These are phyloP conservation scores for Fusarium graminum DNA, from an alignment of 2,329 filamentous ascomycete species.

Conservation along the genomic window DNA sequence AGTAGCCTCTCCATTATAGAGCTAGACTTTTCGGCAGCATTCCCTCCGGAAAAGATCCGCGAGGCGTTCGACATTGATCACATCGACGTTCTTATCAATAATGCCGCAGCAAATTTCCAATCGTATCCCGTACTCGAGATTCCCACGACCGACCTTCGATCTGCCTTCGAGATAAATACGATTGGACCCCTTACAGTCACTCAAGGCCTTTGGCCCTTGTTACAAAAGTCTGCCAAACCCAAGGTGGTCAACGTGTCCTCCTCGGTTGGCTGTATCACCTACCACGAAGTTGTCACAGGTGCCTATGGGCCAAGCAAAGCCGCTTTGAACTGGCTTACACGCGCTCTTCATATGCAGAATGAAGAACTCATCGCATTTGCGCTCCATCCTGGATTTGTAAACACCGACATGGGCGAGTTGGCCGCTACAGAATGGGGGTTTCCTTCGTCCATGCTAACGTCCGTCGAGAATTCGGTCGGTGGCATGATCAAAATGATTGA, in stretches of 20 bases:
- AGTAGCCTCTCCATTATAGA: constrained; percentile 54
- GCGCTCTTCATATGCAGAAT: constrained; percentile 50
- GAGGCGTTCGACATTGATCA: constrained; percentile 51
- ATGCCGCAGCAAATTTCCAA: constrained; percentile 58
- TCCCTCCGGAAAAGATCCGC: constrained; percentile 37
- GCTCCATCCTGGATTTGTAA: constrained; percentile 57
- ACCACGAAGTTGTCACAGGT: constrained; percentile 49
- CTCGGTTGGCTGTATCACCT: constrained; percentile 52
- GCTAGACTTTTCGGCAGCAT: constrained; percentile 54
- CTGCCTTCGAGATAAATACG: constrained; percentile 61
- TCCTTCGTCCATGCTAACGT: constrained; percentile 43
- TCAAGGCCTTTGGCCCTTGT: constrained; percentile 51
- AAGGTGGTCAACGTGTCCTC: constrained; percentile 56
- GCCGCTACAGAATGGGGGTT: constrained; percentile 53
- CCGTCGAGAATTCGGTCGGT: constrained; percentile 51
- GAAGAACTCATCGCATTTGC: constrained; percentile 48
- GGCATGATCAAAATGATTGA: constrained; percentile 55
- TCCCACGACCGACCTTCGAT: constrained; percentile 52
- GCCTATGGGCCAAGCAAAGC: constrained; percentile 55
- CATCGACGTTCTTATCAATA: constrained; percentile 66
- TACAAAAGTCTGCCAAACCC: constrained; percentile 49
- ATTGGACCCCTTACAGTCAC: constrained; percentile 55
- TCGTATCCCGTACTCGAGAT: constrained; percentile 47
- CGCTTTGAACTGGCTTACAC: constrained; percentile 53
- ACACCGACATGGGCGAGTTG: constrained; percentile 50